Conservation (phyloP, 345 rosid genomes). For the Corymbia maculata region DNA sequence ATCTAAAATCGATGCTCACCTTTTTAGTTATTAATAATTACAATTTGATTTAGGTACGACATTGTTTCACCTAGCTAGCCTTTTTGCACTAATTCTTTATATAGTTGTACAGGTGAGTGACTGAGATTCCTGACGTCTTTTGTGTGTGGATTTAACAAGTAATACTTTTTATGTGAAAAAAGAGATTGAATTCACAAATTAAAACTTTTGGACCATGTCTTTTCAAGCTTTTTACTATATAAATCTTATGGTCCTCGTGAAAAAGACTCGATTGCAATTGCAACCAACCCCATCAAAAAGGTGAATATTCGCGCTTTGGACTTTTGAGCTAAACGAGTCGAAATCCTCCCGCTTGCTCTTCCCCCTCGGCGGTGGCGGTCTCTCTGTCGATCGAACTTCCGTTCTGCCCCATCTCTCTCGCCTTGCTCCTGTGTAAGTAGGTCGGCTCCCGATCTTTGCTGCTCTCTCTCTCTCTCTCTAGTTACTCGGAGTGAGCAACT, state of each 20-base stretch:
- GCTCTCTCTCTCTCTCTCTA: background rate
- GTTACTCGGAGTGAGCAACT: background rate
- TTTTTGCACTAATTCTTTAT: rapidly evolving
- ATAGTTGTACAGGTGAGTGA: background rate
- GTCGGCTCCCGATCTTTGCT: background rate
- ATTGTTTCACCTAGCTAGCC: rapidly evolving
- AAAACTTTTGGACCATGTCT: background rate
- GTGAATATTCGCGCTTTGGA: background rate
- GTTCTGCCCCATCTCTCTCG: background rate
- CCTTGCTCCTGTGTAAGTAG: background rate
- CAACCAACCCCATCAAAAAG: background rate
- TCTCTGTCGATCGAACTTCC: background rate
- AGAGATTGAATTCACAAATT: background rate
- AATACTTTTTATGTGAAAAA: background rate
- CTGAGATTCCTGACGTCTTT: background rate
- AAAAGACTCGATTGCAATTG: background rate
- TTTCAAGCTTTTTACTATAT: background rate
- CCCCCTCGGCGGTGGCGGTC: background rate
- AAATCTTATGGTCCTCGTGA: background rate
- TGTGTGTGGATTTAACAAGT: background rate
- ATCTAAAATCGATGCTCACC: background rate
- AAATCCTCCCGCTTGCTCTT: background rate
- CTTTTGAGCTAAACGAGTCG: background rate
- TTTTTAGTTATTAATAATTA: rapidly evolving
- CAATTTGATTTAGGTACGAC: background rate